Base-by-base conservation (phyloP, 805 yeast genomes). In the Teunomyces atbi region DNA sequence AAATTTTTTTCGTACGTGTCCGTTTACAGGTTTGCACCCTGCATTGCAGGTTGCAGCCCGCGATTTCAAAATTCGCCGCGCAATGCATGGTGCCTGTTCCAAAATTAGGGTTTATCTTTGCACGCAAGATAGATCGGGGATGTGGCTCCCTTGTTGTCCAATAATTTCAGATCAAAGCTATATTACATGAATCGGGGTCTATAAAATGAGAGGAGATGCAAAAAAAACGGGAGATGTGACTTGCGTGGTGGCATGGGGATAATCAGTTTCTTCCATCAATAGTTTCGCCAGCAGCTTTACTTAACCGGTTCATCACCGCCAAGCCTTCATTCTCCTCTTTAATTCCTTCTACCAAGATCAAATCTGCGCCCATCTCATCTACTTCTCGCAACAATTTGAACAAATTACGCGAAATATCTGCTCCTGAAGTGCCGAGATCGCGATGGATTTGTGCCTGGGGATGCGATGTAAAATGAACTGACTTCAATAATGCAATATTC, bases 301-400 rank as follows among this genome's bases (percentile, higher is more conserved):
- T 73, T 27, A 92, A 70, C 55, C 99, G 70, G 62, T 94, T 94
- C 97, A 94, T 92, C 30, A 94, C 85, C 0, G 99, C 99, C 46
- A 91, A 72, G 0, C 99, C 99, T 59, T 90, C 94, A 44, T 84
- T 77, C 1, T 72, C 67, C 52, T 86, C 90, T 21, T 73, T 79
- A 6, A 90, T 79, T 0, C 96, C 96, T 62, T 91, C 97, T 0
- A 91, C 90, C 41, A 94, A 73, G 7, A 94, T 89, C 30, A 81
- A 53, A 49, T 86, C 89, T 2, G 82, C 90, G 1, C 74, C 78
- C 18, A 64, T 52, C 45, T 80, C 85, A 61, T 94, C 99, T 12
- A 88, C 83, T 36, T 83, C 82, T 56, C 99, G 75, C 45, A 94
- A 73, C 21, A 71, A 62, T 15, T 83, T 78, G 65, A 94, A 94